phyloP scores from a whole-genome alignment of 1,284 basidiomycete species.

The Singerocomus inundabilis region DNA sequence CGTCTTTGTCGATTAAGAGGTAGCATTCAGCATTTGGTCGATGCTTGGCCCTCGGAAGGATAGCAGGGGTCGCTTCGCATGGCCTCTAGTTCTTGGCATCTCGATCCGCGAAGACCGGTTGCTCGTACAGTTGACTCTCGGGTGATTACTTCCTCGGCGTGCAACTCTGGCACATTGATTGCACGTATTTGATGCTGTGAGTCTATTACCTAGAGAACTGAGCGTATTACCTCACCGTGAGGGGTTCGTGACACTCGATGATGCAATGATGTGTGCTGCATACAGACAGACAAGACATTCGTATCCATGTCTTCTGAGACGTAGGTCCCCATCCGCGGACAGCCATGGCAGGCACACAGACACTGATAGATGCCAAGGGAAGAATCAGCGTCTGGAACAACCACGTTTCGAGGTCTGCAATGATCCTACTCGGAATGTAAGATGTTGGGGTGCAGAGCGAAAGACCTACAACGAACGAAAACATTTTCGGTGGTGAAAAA shows the following conservation, averaged over 20 bases:
- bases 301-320: background rate
- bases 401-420: slow-evolving; percentile 5
- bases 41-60: slow-evolving; percentile 3
- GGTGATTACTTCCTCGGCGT: background rate
- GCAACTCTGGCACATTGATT: background rate
- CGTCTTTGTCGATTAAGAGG: slow-evolving; percentile 16
- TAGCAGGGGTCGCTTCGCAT: slow-evolving; percentile 1
- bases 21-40: background rate
- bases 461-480: background rate
- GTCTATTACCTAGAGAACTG: slow-evolving; percentile 1
- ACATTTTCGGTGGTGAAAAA: background rate
- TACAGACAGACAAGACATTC: background rate
- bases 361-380: slow-evolving; percentile 12
- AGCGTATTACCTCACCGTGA: slow-evolving; percentile 10
- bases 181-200: background rate
- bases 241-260: background rate
- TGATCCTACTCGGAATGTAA: slow-evolving; percentile 4
- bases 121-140: slow-evolving; percentile 1
- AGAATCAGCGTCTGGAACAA: slow-evolving; percentile 8
- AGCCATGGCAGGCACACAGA: background rate
- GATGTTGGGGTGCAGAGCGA: background rate
- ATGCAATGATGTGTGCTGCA: background rate
- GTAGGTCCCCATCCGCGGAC: slow-evolving; percentile 12
- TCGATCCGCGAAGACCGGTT: slow-evolving; percentile 17
- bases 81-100: slow-evolving; percentile 20